phyloP scores from a whole-genome alignment of 2,329 filamentous ascomycete species.

The Pseudogymnoascus sp. region DNA sequence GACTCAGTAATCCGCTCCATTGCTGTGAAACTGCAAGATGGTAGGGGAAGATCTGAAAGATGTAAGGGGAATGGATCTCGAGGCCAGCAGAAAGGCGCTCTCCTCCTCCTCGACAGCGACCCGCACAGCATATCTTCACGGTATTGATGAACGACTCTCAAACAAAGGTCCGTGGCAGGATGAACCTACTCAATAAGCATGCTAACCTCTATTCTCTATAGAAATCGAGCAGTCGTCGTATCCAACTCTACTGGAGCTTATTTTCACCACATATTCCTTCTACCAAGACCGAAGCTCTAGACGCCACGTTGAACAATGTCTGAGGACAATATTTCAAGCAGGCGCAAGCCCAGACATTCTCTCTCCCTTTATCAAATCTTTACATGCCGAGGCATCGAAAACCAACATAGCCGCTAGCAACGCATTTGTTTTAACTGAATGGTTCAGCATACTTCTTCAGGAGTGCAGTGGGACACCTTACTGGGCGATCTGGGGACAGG shows the following conservation, averaged over 20 bases:
- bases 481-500: slow-evolving; percentile 57
- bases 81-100: slow-evolving; percentile 42
- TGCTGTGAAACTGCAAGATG: slow-evolving; percentile 34
- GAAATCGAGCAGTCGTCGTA: slow-evolving; percentile 36
- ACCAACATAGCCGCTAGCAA: slow-evolving; percentile 67
- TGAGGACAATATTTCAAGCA: slow-evolving; percentile 57
- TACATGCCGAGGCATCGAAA: slow-evolving; percentile 70
- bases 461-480: slow-evolving; percentile 53
- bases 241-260: slow-evolving; percentile 54
- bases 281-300: slow-evolving; percentile 83
- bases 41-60: slow-evolving; percentile 36
- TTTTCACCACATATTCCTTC: slow-evolving; percentile 81
- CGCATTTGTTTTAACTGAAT: slow-evolving; percentile 84
- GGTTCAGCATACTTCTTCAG: slow-evolving; percentile 75
- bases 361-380: slow-evolving; percentile 54
- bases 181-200: slow-evolving; percentile 11
- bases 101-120: slow-evolving; percentile 54
- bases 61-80: slow-evolving; percentile 47
- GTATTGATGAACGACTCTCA: slow-evolving; percentile 48
- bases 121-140: slow-evolving; percentile 47
- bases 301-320: slow-evolving; percentile 72
- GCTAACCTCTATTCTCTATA: slow-evolving; percentile 19
- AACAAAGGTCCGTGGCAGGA: slow-evolving; percentile 41
- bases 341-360: slow-evolving; percentile 51
- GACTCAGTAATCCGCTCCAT: slow-evolving; percentile 3